phyloP scores from a whole-genome alignment of 495 filamentous ascomycete species.

The Penicillium verhagenii region DNA sequence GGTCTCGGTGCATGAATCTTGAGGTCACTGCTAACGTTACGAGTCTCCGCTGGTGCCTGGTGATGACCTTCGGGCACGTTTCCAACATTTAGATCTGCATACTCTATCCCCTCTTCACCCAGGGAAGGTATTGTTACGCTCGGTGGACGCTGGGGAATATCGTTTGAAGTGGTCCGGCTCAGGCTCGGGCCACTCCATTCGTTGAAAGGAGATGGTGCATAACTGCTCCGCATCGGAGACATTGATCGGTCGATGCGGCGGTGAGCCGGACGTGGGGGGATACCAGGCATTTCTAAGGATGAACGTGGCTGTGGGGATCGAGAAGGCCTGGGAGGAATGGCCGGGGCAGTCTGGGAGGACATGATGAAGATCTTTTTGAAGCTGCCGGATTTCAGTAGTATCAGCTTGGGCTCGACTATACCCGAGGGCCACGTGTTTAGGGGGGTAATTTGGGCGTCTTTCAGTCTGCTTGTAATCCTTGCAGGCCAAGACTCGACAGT shows the following conservation, averaged over 20 bases:
- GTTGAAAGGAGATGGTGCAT: slow-evolving; percentile 83
- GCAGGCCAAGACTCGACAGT: slow-evolving; percentile 5
- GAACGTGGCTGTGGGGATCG: slow-evolving; percentile 45
- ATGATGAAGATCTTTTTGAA: slow-evolving; percentile 31
- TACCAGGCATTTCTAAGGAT: slow-evolving; percentile 41
- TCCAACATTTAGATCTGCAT: slow-evolving; percentile 59
- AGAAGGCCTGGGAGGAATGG: slow-evolving; percentile 50
- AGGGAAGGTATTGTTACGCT: slow-evolving; percentile 81
- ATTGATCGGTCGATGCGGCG: slow-evolving; percentile 70
- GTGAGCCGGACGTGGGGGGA: slow-evolving; percentile 69
- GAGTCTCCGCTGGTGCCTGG: slow-evolving; percentile 59
- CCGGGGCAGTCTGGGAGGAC: slow-evolving; percentile 46
- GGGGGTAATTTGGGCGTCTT: slow-evolving; percentile 11
- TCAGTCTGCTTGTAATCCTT: background rate
- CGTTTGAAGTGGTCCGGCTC: slow-evolving; percentile 47
- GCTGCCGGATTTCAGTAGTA: slow-evolving; percentile 13
- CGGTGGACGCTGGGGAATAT: slow-evolving; percentile 59
- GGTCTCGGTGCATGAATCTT: slow-evolving; percentile 91
- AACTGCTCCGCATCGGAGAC: slow-evolving; percentile 74
- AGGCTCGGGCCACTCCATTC: slow-evolving; percentile 53
- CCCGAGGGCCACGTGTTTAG: slow-evolving; percentile 9
- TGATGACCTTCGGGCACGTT: slow-evolving; percentile 40
- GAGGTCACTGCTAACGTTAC: slow-evolving; percentile 75
- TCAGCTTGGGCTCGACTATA: slow-evolving; percentile 19
- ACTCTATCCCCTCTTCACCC: slow-evolving; percentile 88